Percentiles rank a stretch among this genome's conserved stretches.
These are phyloP conservation scores for Zygoascus flipseniorum DNA, from an alignment of 805 yeast species.

Conservation along the genomic window DNA sequence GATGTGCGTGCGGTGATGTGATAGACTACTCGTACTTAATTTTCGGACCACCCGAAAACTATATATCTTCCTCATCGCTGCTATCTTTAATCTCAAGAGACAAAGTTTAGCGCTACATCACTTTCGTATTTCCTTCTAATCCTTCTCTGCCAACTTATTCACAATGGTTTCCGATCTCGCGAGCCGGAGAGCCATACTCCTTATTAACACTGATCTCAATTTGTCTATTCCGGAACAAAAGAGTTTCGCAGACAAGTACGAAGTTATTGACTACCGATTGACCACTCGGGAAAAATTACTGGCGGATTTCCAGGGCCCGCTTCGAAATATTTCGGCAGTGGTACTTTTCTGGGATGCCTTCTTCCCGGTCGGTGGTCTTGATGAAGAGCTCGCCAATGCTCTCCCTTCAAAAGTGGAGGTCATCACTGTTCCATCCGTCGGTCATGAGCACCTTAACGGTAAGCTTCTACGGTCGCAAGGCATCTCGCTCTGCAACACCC, in stretches of 20 bases:
- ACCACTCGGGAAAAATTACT: constrained; percentile 31
- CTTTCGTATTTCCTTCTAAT: neutral
- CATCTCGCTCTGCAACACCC: constrained; percentile 52
- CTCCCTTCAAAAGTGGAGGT: constrained; percentile 42
- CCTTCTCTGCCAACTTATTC: neutral
- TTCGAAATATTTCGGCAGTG: constrained; percentile 41
- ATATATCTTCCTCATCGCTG: neutral
- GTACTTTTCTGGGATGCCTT: constrained; percentile 51
- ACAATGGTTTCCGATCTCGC: neutral
- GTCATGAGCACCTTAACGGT: constrained; percentile 47
- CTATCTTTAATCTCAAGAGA: too few species aligned
- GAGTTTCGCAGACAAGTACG: neutral
- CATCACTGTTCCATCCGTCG: constrained; percentile 52
- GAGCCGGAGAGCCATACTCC: neutral
- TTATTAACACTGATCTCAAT: neutral
- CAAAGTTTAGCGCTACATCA: neutral
- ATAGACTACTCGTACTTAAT: neutral
- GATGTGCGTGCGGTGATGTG: neutral
- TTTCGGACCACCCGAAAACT: neutral
- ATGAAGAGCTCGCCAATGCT: constrained; percentile 30
- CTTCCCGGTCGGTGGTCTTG: constrained; percentile 17
- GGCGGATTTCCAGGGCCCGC: constrained; percentile 31
- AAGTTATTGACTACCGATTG: constrained; percentile 7
- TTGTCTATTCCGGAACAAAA: neutral
- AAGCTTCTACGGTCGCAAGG: constrained; percentile 34